A percentile compares a stretch with the other conserved stretches of the same genome.
phyloP scores from a whole-genome alignment of 345 rosid genomes.

The Geranium brycei region DNA sequence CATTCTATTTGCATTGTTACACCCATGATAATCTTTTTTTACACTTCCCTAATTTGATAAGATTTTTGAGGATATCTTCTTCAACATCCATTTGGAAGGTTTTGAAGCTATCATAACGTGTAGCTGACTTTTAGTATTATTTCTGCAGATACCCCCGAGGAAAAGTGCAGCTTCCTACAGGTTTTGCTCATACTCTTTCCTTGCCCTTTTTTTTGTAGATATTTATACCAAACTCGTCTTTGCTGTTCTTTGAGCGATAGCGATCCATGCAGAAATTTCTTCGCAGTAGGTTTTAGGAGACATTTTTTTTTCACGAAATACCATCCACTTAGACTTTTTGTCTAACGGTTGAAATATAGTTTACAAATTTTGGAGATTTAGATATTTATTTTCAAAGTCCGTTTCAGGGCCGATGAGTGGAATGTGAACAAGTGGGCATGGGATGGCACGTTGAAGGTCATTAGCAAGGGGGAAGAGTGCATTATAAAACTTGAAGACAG shows the following conservation, averaged over 20 bases:
- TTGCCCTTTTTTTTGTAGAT: neutral
- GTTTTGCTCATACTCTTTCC: conserved; percentile 24
- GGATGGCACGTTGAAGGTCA: conserved; percentile 81
- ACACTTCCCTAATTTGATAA: neutral
- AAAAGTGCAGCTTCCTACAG: conserved; percentile 96
- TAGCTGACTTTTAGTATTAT: conserved; percentile 15
- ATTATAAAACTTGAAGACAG: conserved; percentile 91
- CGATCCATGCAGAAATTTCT: too few relatives aligned
- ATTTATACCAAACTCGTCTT: too few relatives aligned
- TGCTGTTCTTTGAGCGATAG: too few relatives aligned
- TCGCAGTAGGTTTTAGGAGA: too few relatives aligned
- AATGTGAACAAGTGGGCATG: conserved; percentile 97
- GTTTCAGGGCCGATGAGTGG: conserved; percentile 97
- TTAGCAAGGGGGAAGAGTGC: conserved; percentile 94
- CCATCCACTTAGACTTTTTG: neutral
- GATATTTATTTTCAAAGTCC: conserved; percentile 10
- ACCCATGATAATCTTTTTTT: neutral
- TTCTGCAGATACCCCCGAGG: conserved; percentile 96
- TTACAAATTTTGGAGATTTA: neutral
- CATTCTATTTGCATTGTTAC: neutral
- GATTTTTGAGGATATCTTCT: neutral
- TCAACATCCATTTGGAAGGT: neutral
- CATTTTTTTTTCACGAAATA: too few relatives aligned
- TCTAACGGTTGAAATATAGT: conserved; percentile 1
- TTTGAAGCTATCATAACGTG: neutral